phyloP scores from a whole-genome alignment of 2,329 filamentous ascomycete species.

The Claviceps citrina region DNA sequence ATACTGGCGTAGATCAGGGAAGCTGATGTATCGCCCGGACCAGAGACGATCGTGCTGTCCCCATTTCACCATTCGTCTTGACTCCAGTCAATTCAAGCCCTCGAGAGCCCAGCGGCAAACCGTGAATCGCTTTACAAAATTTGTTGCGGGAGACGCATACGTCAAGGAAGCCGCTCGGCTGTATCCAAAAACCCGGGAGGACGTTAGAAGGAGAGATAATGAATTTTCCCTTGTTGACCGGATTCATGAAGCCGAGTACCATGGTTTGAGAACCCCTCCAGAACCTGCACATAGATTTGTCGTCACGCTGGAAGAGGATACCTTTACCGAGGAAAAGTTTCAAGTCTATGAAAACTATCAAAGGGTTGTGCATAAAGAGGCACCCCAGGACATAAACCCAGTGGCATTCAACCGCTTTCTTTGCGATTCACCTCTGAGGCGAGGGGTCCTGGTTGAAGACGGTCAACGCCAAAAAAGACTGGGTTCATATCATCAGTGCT shows the following conservation, averaged over 20 bases:
- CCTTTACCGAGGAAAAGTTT: slow-evolving; percentile 65
- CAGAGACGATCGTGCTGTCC: slow-evolving; percentile 74
- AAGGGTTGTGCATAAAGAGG: slow-evolving; percentile 54
- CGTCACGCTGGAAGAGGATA: slow-evolving; percentile 54
- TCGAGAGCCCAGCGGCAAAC: slow-evolving; percentile 60
- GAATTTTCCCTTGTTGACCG: slow-evolving; percentile 52
- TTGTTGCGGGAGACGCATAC: slow-evolving; percentile 54
- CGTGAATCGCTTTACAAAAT: slow-evolving; percentile 60
- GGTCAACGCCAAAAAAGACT: slow-evolving; percentile 40
- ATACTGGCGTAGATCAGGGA: slow-evolving; percentile 62
- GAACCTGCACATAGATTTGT: slow-evolving; percentile 51
- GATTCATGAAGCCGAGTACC: slow-evolving; percentile 53
- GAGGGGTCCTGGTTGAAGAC: slow-evolving; percentile 24
- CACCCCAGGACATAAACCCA: slow-evolving; percentile 39
- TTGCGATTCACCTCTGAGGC: slow-evolving; percentile 51
- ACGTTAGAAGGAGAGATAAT: slow-evolving; percentile 45
- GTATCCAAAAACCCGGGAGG: slow-evolving; percentile 52
- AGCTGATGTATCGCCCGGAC: slow-evolving; percentile 62
- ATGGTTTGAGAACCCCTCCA: slow-evolving; percentile 38
- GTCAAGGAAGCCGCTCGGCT: slow-evolving; percentile 45
- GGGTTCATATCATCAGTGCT: slow-evolving; percentile 71
- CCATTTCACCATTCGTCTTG: slow-evolving; percentile 70
- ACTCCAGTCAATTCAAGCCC: slow-evolving; percentile 48
- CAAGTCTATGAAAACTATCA: slow-evolving; percentile 62
- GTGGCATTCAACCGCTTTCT: slow-evolving; percentile 56